phyloP scores from a whole-genome alignment of 768 basidiomycete genomes.

The Suillus americanus region DNA sequence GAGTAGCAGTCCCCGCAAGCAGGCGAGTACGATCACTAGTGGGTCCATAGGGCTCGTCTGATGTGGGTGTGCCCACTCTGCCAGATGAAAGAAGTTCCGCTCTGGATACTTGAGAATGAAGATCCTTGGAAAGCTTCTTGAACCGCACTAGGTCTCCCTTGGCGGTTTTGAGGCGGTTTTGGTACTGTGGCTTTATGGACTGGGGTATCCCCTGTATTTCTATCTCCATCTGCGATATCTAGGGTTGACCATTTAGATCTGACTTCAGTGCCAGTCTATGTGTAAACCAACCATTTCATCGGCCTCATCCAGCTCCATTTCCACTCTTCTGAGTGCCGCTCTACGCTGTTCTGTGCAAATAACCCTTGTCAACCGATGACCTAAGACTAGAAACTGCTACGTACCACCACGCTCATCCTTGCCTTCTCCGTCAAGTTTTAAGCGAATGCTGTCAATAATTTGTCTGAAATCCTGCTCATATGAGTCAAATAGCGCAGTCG shows the following conservation, averaged over 20 bases:
- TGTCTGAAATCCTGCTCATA: constrained; percentile 93
- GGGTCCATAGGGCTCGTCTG: constrained; percentile 79
- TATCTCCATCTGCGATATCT: constrained; percentile 99
- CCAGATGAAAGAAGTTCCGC: constrained; percentile 72
- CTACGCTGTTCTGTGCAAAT: constrained; percentile 70
- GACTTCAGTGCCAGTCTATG: not conserved
- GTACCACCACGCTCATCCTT: constrained; percentile 69
- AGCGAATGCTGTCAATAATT: constrained; percentile 70
- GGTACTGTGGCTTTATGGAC: constrained; percentile 76
- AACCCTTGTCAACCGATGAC: constrained; percentile 3
- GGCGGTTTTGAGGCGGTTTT: constrained; percentile 68
- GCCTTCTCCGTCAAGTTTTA: constrained; percentile 73
- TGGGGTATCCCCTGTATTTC: constrained; percentile 95
- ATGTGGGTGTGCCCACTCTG: constrained; percentile 36
- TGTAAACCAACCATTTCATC: constrained; percentile 83
- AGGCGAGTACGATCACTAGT: constrained; percentile 77
- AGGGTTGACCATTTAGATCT: constrained; percentile 5
- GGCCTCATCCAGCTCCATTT: constrained; percentile 97
- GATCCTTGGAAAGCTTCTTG: constrained; percentile 81
- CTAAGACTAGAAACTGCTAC: constrained; percentile 22
- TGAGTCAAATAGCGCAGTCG: constrained; percentile 83
- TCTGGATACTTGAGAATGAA: constrained; percentile 68
- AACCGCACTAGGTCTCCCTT: constrained; percentile 73
- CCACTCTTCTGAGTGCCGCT: constrained; percentile 75
- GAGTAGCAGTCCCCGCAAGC: constrained; percentile 69